Evolutionary conservation across 1,139 yeast species (phyloP), one percentile per base, ranked within the genome.

Genomic region (Hanseniaspora sp.): DNA sequence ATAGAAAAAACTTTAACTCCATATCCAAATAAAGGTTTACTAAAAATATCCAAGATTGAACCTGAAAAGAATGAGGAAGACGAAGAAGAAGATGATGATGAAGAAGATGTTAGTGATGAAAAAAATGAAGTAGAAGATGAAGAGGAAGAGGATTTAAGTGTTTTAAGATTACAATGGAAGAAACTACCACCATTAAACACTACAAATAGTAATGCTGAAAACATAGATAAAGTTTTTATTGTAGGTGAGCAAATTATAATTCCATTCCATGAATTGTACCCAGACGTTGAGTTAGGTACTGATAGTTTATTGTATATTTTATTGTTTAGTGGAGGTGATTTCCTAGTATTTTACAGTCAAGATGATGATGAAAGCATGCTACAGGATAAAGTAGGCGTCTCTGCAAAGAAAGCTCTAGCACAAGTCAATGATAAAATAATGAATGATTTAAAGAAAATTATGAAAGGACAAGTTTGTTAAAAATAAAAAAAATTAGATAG

Each of bases 241-340:
- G 38, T 46, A 1, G 54, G 54, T 37, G 54, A 51, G n/a, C 54
- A 51, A 28, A 39, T 51, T 5, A 51, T 51, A 5, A 45, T 51
- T 8, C 54, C 54, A 7, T 44, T 43, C 18, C 34, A 38, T 7
- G 34, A 44, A 33, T 6, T 51, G 15, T 37, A 37, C 23, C 49
- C 49, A 44, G 39, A n/a, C 13, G 30, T 51, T 18, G 8, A 30
- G 7, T 34, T 41, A 35, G 33, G 44, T 15, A 31, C 41, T 4
- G 37, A 44, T 29, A 38, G 45, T 4, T 44, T 51, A 37, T 18
- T 51, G 7, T 51, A 51, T 30, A 11, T 51, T 12, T 23, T 51
- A 23, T 18, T 46, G 11, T 51, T 51, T 37, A 51, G 54, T 13
- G 41, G 54, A 17, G 54, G 54, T 38, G 54, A 43, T 15, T 41